These are phyloP conservation scores for Podila epicladia DNA, from an alignment of 192 early-diverging fungal genomes.

Conservation along the genomic window DNA sequence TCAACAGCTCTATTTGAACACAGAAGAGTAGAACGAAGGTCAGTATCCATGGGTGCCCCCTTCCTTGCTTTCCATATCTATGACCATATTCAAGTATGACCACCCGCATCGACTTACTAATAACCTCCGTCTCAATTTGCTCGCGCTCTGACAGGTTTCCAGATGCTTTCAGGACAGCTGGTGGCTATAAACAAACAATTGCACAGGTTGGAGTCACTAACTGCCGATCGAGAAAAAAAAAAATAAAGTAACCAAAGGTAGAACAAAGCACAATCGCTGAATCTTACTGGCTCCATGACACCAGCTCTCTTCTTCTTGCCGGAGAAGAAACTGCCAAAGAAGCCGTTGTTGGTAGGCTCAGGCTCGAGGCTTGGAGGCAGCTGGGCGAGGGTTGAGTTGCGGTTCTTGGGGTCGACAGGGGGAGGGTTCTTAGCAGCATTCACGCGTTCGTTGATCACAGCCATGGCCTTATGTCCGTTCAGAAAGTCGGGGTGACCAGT, in stretches of 20 bases:
- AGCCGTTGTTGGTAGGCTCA: conserved; percentile 68
- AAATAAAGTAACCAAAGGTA: too few relatives aligned
- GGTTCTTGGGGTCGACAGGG: conserved; percentile 44
- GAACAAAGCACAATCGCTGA: conserved; percentile 2
- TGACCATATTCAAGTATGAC: neutral
- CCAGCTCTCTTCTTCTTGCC: conserved; percentile 80
- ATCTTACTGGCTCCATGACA: conserved; percentile 74
- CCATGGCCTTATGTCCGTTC: conserved; percentile 95
- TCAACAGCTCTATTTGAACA: conserved; percentile 77
- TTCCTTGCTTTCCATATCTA: too few relatives aligned
- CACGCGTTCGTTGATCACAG: conserved; percentile 88
- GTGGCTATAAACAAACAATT: conserved; percentile 65
- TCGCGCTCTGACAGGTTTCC: conserved; percentile 98
- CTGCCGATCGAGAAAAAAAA: neutral
- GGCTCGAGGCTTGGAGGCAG: conserved; percentile 46
- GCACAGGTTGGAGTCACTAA: too few relatives aligned
- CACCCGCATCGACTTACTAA: conserved; percentile 71
- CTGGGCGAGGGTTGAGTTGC: conserved; percentile 29
- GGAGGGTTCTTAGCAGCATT: conserved; percentile 70
- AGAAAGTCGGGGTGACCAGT: conserved; percentile 99
- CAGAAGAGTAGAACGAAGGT: neutral
- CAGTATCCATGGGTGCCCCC: neutral
- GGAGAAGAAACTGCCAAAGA: conserved; percentile 98
- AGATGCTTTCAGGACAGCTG: conserved; percentile 91
- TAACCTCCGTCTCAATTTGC: conserved; percentile 98